phyloP scores from a whole-genome alignment of 495 filamentous ascomycete species.

The Podospora pseudopauciseta region DNA sequence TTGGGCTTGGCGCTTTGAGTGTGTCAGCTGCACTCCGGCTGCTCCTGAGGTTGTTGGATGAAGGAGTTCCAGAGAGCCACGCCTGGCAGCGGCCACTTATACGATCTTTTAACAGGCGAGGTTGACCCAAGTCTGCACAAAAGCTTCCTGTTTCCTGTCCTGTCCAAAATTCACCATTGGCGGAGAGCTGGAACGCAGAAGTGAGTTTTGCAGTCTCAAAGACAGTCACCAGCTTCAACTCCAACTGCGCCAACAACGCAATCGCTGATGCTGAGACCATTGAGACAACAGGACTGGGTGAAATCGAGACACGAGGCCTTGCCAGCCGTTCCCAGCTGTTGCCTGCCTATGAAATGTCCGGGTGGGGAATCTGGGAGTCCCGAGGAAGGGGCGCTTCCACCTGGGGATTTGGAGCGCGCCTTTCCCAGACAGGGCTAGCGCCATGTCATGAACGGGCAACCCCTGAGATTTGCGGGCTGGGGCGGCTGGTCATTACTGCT shows the following conservation, averaged over 20 bases:
- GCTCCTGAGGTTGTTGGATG: neutral
- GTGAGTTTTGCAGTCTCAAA: neutral
- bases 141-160: neutral
- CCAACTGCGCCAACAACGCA: neutral
- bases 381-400: constrained; percentile 9
- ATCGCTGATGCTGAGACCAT: neutral
- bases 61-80: neutral
- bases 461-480: constrained; percentile 29
- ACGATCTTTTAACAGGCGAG: neutral
- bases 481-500: constrained; percentile 14
- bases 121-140: neutral
- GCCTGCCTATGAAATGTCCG: neutral
- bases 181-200: neutral
- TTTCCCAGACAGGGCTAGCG: constrained; percentile 21
- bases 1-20: neutral
- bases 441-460: constrained; percentile 18
- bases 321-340: neutral
- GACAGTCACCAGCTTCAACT: neutral
- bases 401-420: constrained; percentile 18
- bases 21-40: neutral
- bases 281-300: neutral
- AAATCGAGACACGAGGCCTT: neutral
- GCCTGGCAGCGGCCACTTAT: neutral
- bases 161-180: too few relatives aligned
- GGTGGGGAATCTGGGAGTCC: constrained; percentile 4